Base-by-base conservation (phyloP, 2,329 filamentous ascomycete species). In the Exserohilum rostratum region DNA sequence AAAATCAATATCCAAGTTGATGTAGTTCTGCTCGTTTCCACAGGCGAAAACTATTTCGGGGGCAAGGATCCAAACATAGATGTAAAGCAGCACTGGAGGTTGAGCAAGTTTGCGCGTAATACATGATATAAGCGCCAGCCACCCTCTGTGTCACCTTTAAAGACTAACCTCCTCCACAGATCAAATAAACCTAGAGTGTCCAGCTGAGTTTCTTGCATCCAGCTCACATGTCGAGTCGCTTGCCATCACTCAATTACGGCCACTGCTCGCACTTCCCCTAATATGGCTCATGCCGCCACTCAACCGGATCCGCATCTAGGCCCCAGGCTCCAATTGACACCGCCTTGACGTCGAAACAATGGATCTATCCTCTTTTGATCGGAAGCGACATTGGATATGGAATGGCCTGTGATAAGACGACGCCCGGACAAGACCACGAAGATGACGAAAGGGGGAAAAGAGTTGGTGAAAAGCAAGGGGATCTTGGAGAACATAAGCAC, bases 331-430 rank as follows among this genome's bases (percentile, higher is more conserved):
- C 74, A 2, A 73, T 77, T 18, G 73, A 73, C 11, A 69, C 71
- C 2, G 72, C 74, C 6, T 76, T 77, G 40, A 67, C 69, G 7
- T 72, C 68, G 0, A 57, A 64, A 29, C 62, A 57, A 53, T 77
- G 72, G 64, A 69, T 77, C 15, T 72, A 77, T 47, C 74, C 73
- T 13, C 72, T 69, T 13, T 59, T 77, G 10, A 76, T 77, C 9
- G 74, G 75, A 2, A 60, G 69, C 5, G 73, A 77, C 38, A 76
- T 77, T 44, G 75, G 73, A 0, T 77, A 74, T 51, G 75, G 74
- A 0, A 77, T 77, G 73, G 65, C 72, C 6, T 76, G 72, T 71
- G 76, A 74, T 50, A 68, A 64, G 53, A 74, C 74, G 11, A 63
- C 47, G 5, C 59, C 76, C 4, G 56, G 65, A 13, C 38, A 66